Base-by-base conservation (phyloP, 495 filamentous ascomycete species). In the Chlorociboria aeruginascens region DNA sequence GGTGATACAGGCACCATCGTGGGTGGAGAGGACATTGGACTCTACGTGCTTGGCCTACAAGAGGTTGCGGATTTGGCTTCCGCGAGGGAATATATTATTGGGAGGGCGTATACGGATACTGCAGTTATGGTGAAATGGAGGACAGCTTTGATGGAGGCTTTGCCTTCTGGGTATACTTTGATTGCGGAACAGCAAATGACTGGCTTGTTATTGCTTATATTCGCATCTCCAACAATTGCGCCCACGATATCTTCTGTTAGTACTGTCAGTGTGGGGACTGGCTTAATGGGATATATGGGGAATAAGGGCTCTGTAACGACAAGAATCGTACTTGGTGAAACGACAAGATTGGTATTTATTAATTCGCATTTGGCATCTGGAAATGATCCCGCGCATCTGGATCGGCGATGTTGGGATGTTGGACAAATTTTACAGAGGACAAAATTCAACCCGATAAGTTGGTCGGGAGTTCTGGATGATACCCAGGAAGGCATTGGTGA, bases 251-350 rank as follows among this genome's bases (percentile, higher is more conserved):
- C 79, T 32, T 83, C 81, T 31, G 78, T 95, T 43, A 88, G 83
- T 56, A 86, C 78, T 9, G 76, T 76, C 8, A 82, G 68, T 42
- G 83, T 95, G 6, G 89, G 88, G 3, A 96, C 93, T 0, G 89
- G 92, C 1, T 57, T 95, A 40, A 76, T 90, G 63, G 90, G 92
- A 0, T 95, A 93, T 51, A 78, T 94, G 72, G 93, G 92, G 6
- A 99, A 99, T 58, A 99, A 99, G 64, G 93, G 93, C 1, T 89
- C 82, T 11, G 82, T 90, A 7, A 77, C 78, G 9, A 83, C 85
- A 34, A 79, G 93, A 33, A 66, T 99, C 16, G 66, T 97, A 0
- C 67, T 99, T 12, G 93, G 93, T 3, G 90, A 97, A 55, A 88
- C 89, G 0, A 94, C 94, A 1, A 74, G 83, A 30, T 60, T 97